Conservation (phyloP, 176 grass and related monocot genomes). For the Luzula sylvatica region DNA sequence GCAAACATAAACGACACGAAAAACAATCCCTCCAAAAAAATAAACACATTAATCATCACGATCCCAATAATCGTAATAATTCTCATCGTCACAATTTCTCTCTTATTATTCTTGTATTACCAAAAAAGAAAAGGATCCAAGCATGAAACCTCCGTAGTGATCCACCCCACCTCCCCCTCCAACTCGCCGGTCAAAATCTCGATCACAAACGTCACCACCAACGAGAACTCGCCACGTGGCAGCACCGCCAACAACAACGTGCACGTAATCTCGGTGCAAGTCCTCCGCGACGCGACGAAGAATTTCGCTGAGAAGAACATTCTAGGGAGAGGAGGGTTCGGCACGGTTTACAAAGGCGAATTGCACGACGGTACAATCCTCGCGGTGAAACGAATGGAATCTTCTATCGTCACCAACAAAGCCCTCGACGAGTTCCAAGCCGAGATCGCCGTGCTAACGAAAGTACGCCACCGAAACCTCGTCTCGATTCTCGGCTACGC, state of each 20-base stretch:
- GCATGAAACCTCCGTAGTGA: constrained; percentile 27
- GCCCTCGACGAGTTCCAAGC: constrained; percentile 90
- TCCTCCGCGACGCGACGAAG: constrained; percentile 51
- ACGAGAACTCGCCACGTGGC: constrained; percentile 12
- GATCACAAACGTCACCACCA: constrained; percentile 26
- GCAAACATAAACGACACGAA: background rate
- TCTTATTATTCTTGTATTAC: constrained; percentile 13
- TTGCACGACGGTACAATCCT: constrained; percentile 80
- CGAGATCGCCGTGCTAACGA: constrained; percentile 77
- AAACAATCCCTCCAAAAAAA: constrained; percentile 2
- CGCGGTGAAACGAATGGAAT: constrained; percentile 95
- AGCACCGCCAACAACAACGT: constrained; percentile 30
- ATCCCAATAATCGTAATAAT: constrained; percentile 29
- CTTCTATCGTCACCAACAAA: constrained; percentile 66
- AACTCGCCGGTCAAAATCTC: constrained; percentile 52
- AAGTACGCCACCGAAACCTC: constrained; percentile 88
- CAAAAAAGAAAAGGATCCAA: constrained; percentile 21
- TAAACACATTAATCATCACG: constrained; percentile 25
- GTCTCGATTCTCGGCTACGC: constrained; percentile 84
- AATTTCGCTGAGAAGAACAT: constrained; percentile 73
- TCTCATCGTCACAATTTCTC: background rate
- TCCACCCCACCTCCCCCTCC: constrained; percentile 42
- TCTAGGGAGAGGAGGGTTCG: constrained; percentile 77
- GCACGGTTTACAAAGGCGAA: constrained; percentile 77
- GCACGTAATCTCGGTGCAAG: constrained; percentile 56